Base-by-base conservation (phyloP, 139 green algal genomes). In the Ulvella scutata region DNA sequence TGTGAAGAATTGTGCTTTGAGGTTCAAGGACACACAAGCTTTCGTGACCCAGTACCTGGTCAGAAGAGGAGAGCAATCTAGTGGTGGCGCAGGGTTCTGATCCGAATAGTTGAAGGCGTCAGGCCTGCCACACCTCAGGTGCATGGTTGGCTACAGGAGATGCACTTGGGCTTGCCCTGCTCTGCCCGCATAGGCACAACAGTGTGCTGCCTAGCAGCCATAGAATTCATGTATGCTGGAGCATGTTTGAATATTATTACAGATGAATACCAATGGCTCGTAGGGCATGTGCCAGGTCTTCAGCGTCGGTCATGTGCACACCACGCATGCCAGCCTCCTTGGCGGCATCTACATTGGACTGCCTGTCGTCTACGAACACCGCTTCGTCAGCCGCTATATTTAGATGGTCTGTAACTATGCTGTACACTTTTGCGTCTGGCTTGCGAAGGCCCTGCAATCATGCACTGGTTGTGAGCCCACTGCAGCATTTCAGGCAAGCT, bases 281-380 rank as follows among this genome's bases (percentile, higher is more conserved):
- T 74, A 90, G 80, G 62, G 83, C 74, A 31, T n/a, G 43, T 51
- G 83, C 72, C 13, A 90, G 34, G 4, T 74, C 38, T 0, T 28
- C 61, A 0, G 83, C 82, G 29, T 61, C 67, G 51, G 81, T 72
- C 38, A 89, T 91, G 2, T 76, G 60, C 3, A 91, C 74, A 31
- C 72, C 79, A 7, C 81, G 61, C 28, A 92, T 73, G 23, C 82
- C 86, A 4, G 35, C 43, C 2, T 59, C 77, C 21, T 43, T 34
- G 9, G 82, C 86, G 4, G 43, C 87, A 4, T 72, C 43, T 1
- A 83, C 62, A 43, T 86, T 88, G 3, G 2, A 4, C 36, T 80
- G 35, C 4, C 88, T 62, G 62, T 95, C 89, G 40, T 95, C 89
- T 7, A 95, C 73, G 38, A 95, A 89, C 0, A 95, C 61, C 6